Conservation (phyloP, 768 basidiomycete species). For the Boletus vinaceobasis region DNA sequence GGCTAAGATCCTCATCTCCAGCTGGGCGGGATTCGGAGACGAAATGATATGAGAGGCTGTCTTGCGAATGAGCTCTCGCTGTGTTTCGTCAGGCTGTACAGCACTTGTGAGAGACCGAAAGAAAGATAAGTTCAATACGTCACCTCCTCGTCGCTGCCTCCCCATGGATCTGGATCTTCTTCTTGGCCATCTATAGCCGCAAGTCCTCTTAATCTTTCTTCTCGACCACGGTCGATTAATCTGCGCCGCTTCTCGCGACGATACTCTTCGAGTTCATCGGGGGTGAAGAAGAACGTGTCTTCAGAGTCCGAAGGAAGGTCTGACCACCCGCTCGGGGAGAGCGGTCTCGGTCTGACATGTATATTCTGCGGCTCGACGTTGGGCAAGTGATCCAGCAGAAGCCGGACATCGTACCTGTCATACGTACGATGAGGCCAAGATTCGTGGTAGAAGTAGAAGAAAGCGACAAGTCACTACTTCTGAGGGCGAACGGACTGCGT, state of each 20-base stretch:
- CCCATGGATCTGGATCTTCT: slow-evolving; percentile 52
- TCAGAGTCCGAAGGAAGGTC: slow-evolving; percentile 83
- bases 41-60: slow-evolving; percentile 67
- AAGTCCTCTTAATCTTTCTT: slow-evolving; percentile 64
- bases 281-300: slow-evolving; percentile 78
- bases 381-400: slow-evolving; percentile 59
- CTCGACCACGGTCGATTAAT: slow-evolving; percentile 54
- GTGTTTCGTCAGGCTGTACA: slow-evolving; percentile 54
- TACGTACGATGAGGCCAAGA: slow-evolving; percentile 18
- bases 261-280: slow-evolving; percentile 63
- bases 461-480: slow-evolving; percentile 14
- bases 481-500: neutral
- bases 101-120: slow-evolving; percentile 2
- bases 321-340: slow-evolving; percentile 69
- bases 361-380: neutral
- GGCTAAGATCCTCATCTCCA: slow-evolving; percentile 86
- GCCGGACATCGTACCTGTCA: slow-evolving; percentile 74
- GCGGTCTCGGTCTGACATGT: slow-evolving; percentile 24
- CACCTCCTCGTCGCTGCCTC: slow-evolving; percentile 71
- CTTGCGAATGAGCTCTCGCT: slow-evolving; percentile 65
- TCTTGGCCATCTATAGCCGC: slow-evolving; percentile 40
- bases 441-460: slow-evolving; percentile 12
- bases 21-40: slow-evolving; percentile 74
- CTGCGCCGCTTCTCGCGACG: slow-evolving; percentile 64
- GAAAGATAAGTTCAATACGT: neutral